Evolutionary conservation across 805 yeast genomes (phyloP).

Genomic region (Yamadazyma kitorensis): DNA sequence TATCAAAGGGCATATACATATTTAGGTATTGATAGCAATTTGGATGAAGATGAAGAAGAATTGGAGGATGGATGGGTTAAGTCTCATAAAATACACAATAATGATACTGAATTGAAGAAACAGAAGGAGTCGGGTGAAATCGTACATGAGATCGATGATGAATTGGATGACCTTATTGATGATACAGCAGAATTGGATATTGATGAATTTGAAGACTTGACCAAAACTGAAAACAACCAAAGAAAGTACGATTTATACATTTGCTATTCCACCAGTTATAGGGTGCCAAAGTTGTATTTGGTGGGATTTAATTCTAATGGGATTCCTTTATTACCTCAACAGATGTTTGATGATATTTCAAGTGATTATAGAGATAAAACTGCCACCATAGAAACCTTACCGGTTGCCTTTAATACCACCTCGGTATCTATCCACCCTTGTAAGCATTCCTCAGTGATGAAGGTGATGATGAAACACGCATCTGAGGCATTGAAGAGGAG

Average conservation of each 20-base stretch:
- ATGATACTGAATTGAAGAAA: slow-evolving; percentile 28
- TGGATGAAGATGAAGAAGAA: slow-evolving; percentile 34
- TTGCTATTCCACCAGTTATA: slow-evolving; percentile 88
- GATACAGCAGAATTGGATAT: slow-evolving; percentile 39
- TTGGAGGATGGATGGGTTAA: slow-evolving; percentile 62
- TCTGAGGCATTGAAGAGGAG: slow-evolving; percentile 29
- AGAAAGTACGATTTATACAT: slow-evolving; percentile 87
- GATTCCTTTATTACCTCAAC: slow-evolving; percentile 76
- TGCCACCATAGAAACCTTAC: slow-evolving; percentile 91
- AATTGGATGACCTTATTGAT: slow-evolving; percentile 47
- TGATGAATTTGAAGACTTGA: slow-evolving; percentile 29
- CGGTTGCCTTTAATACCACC: slow-evolving; percentile 72
- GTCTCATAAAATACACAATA: slow-evolving; percentile 39
- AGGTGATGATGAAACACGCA: slow-evolving; percentile 75
- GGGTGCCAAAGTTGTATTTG: slow-evolving; percentile 92
- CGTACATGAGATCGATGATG: slow-evolving; percentile 25
- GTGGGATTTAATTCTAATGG: slow-evolving; percentile 87
- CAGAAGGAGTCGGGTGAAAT: slow-evolving; percentile 16
- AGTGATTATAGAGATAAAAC: slow-evolving; percentile 93
- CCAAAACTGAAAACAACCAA: slow-evolving; percentile 32
- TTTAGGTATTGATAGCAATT: slow-evolving; percentile 42
- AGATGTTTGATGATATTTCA: slow-evolving; percentile 93
- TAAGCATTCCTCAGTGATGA: slow-evolving; percentile 93
- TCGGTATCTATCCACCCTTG: slow-evolving; percentile 95
- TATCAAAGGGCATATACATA: slow-evolving; percentile 64